Base-by-base conservation (phyloP, 2,329 filamentous ascomycete species). In the Stenocarpella maydis region DNA sequence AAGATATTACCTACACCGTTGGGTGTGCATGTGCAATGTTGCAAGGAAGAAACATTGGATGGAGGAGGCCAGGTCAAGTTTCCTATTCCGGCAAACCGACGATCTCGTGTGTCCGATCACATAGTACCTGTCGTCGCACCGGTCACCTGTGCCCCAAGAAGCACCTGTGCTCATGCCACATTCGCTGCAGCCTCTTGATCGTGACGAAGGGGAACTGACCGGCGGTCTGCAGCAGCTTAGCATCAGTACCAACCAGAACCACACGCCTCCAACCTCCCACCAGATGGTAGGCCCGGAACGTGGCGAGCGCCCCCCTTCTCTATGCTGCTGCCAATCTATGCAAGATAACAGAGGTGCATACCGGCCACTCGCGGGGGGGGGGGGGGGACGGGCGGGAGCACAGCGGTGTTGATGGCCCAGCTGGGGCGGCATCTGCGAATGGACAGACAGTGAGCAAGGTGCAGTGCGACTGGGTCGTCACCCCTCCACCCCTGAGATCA, bases 341-440 rank as follows among this genome's bases (percentile, higher is more conserved):
- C 55, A 61, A 61, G 55, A 61, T 61, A 61, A 61, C 41, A 61
- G 55, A 61, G 55, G 19, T 61, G 55, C 55, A 61, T 61, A 47
- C 34, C 39, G 55, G 55, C 39, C 24, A 19, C 14, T 14, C 31
- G 4, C 31, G 24, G 28, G 24, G 24, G n/a, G 28, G 15, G 15
- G 17, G 17, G 31, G 10, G n/a, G 7, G 17, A 43, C 15, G 53
- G 26, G 45, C 17, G 55, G 55, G 37, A 9, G 14, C 55, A 60
- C 55, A 31, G 12, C 39, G 39, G 39, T 17, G 2, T 17, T 54
- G 34, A 37, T 37, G 34, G n/a, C 34, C 34, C 34, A 37, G 34
- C 9, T n/a, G n/a, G n/a, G n/a, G 5, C 2, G 34, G 34, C 9
- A 37, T 37, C 34, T 37, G 6, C 12, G 34, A 37, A 12, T 37